Evolutionary conservation across 805 yeast species (phyloP).

Genomic region (Saccharomycopsis amapae): DNA sequence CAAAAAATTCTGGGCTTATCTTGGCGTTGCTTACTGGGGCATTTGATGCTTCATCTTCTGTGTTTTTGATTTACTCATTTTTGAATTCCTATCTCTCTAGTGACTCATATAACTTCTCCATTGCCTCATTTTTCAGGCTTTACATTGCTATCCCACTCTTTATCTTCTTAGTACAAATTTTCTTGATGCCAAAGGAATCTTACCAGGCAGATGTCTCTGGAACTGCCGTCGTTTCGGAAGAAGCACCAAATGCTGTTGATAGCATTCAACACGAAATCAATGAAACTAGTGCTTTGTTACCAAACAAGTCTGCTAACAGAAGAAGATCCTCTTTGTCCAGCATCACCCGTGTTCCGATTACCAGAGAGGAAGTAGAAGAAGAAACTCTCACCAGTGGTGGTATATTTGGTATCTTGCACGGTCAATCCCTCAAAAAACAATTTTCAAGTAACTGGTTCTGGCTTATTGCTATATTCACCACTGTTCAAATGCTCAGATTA

Average conservation of each 20-base stretch:
- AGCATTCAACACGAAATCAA: constrained; percentile 9
- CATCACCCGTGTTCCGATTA: constrained; percentile 13
- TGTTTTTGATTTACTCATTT: constrained; percentile 70
- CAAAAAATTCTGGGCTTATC: constrained; percentile 70
- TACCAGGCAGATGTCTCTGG: constrained; percentile 37
- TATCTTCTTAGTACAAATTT: constrained; percentile 63
- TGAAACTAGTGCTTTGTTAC: constrained; percentile 13
- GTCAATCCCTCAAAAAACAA: constrained; percentile 42
- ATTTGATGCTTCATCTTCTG: constrained; percentile 86
- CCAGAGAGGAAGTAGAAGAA: constrained; percentile 10
- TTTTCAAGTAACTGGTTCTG: constrained; percentile 61
- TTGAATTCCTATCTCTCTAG: constrained; percentile 33
- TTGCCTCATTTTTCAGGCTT: constrained; percentile 49
- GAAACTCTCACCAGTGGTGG: constrained; percentile 30
- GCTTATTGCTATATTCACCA: constrained; percentile 68
- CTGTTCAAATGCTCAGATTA: constrained; percentile 84
- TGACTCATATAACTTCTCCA: constrained; percentile 34
- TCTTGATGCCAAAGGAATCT: constrained; percentile 74
- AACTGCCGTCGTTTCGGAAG: not conserved
- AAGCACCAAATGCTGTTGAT: constrained; percentile 3
- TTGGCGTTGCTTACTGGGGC: constrained; percentile 85
- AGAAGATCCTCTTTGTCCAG: constrained; percentile 21
- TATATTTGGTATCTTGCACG: constrained; percentile 75
- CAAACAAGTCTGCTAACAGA: not conserved
- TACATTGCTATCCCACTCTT: constrained; percentile 74